These are phyloP conservation scores for Perkinsus olseni DNA, from an alignment of 169 alveolate genomes.

Conservation along the genomic window DNA sequence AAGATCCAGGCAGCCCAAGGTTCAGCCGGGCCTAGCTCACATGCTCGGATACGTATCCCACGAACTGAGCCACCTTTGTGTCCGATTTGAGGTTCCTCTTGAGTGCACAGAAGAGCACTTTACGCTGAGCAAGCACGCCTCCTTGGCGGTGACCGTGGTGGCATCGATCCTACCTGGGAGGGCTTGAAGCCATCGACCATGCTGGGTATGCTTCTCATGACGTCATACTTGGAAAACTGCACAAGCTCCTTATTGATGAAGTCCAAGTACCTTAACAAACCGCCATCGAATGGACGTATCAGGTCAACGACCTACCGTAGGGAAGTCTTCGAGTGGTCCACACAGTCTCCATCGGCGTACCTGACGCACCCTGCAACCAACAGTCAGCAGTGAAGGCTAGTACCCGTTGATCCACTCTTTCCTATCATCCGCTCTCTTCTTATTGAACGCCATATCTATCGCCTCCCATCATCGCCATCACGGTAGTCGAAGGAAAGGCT, in stretches of 20 bases:
- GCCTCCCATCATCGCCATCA: conserved; percentile 86
- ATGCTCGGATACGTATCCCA: conserved; percentile 21
- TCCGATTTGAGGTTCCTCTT: conserved; percentile 89
- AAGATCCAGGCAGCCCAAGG: background rate
- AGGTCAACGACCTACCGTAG: background rate
- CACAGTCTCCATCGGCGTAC: conserved; percentile 13
- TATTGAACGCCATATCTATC: conserved; percentile 96
- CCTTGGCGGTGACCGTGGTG: no score
- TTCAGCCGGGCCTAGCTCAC: background rate
- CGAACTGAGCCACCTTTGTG: conserved; percentile 87
- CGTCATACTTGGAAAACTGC: conserved; percentile 92
- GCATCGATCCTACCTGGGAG: background rate
- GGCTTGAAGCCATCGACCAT: conserved; percentile 98
- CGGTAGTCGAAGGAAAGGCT: background rate
- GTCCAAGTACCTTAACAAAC: conserved; percentile 66
- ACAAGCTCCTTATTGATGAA: conserved; percentile 97
- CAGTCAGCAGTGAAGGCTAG: conserved; percentile 20
- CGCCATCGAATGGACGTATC: background rate
- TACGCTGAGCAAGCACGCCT: conserved; percentile 98
- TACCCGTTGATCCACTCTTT: conserved; percentile 79
- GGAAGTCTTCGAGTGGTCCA: conserved; percentile 55
- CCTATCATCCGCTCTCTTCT: conserved; percentile 93
- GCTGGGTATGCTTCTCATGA: conserved; percentile 93
- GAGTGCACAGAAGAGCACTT: conserved; percentile 91
- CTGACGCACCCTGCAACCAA: conserved; percentile 46